Percentiles rank a stretch among this genome's conserved stretches.
Evolutionary conservation across 108 stramenopile species (phyloP).

Genomic region (Nannochloropsis salina): DNA sequence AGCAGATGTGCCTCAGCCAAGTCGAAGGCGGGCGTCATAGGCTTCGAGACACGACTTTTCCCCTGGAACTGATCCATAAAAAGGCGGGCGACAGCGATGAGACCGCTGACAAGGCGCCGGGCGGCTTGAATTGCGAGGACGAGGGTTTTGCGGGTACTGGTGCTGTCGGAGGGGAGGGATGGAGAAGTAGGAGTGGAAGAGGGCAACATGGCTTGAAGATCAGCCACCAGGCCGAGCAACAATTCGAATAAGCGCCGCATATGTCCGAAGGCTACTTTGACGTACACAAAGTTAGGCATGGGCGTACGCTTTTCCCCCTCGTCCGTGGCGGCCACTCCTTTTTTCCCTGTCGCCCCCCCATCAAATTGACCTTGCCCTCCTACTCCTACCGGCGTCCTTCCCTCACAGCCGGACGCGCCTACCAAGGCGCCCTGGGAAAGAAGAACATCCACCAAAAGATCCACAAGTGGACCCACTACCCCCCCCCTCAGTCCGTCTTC

Average conservation of each 20-base stretch:
- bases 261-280: conserved; percentile 13
- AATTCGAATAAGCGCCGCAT: not conserved
- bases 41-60: not conserved
- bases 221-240: not conserved
- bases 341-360: not conserved
- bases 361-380: no score
- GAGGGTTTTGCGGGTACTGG: not conserved
- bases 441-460: not conserved
- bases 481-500: not conserved
- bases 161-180: not conserved
- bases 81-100: not conserved
- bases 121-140: not conserved
- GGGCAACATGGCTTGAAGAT: not conserved
- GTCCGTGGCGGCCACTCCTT: not conserved
- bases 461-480: not conserved
- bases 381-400: not conserved
- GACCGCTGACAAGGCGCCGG: not conserved
- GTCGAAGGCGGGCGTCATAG: not conserved
- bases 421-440: no score
- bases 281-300: not conserved
- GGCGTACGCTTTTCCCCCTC: not conserved
- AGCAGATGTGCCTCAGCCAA: not conserved
- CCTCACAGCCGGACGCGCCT: no score
- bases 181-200: not conserved
- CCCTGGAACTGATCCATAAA: not conserved